Conservation (phyloP, 257 asterid species). For the Prunella vulgaris region DNA sequence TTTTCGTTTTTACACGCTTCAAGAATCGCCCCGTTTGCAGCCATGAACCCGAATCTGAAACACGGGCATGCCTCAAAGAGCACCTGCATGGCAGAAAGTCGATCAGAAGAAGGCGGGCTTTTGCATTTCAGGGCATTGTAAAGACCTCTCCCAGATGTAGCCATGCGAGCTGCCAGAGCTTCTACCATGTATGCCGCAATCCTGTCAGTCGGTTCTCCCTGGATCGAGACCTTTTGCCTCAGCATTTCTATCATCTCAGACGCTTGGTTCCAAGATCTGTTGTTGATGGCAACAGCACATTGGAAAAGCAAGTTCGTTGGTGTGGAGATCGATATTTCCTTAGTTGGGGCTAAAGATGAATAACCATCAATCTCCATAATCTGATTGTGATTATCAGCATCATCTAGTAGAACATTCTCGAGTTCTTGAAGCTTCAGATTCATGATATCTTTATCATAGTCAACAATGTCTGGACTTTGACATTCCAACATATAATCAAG, state of each 20-base stretch:
- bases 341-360: slow-evolving; percentile 46
- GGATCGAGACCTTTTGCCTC: slow-evolving; percentile 71
- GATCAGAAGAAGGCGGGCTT: slow-evolving; percentile 63
- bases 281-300: slow-evolving; percentile 70
- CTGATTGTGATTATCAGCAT: slow-evolving; percentile 14
- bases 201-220: slow-evolving; percentile 81
- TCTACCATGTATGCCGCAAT: slow-evolving; percentile 96
- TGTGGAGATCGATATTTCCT: slow-evolving; percentile 36
- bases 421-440: slow-evolving; percentile 77
- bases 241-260: slow-evolving; percentile 53
- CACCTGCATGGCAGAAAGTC: slow-evolving; percentile 94
- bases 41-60: slow-evolving; percentile 84
- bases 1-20: slow-evolving; percentile 65
- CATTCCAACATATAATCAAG: slow-evolving; percentile 30
- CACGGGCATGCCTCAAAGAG: slow-evolving; percentile 96
- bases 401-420: slow-evolving; percentile 69
- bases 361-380: slow-evolving; percentile 50
- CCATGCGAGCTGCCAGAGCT: slow-evolving; percentile 85
- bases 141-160: slow-evolving; percentile 84
- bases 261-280: slow-evolving; percentile 47
- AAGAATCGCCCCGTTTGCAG: slow-evolving; percentile 78
- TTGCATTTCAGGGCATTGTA: slow-evolving; percentile 83
- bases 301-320: slow-evolving; percentile 67
- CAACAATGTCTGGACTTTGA: slow-evolving; percentile 37
- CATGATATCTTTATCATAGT: slow-evolving; percentile 54